Percentiles rank a stretch among this genome's conserved stretches.
Evolutionary conservation across 2,329 filamentous ascomycete species (phyloP).

Genomic region (Didymella segeticola): DNA sequence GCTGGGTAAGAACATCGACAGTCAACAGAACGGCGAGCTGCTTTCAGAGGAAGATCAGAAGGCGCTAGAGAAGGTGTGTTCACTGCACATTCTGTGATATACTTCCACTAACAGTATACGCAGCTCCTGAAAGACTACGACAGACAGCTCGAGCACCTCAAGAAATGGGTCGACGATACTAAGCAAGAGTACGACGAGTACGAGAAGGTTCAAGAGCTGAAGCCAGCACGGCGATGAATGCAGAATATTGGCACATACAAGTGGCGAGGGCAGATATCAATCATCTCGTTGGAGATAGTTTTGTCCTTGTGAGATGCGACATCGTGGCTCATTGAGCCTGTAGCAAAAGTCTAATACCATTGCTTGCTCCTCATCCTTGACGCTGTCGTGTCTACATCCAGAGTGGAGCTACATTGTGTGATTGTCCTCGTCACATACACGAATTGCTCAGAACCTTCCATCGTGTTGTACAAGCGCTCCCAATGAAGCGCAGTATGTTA

Average conservation of each 20-base stretch:
- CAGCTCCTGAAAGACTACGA: constrained; percentile 83
- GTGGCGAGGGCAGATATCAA: constrained; percentile 18
- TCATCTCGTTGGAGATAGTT: constrained; percentile 24
- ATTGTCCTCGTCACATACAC: background rate
- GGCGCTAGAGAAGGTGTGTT: constrained; percentile 74
- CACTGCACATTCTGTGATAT: background rate
- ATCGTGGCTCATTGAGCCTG: background rate
- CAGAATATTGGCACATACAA: constrained; percentile 19
- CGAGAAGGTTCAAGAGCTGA: constrained; percentile 48
- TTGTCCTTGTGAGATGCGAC: constrained; percentile 26
- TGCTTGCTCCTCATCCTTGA: background rate
- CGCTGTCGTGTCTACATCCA: background rate
- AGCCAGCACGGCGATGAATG: constrained; percentile 33
- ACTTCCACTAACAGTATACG: background rate
- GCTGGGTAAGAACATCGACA: constrained; percentile 58
- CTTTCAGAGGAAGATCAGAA: constrained; percentile 74
- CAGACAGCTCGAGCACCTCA: constrained; percentile 76
- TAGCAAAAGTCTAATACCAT: constrained; percentile 11
- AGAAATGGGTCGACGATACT: constrained; percentile 67
- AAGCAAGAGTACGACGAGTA: constrained; percentile 66
- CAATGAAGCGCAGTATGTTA: constrained; percentile 10
- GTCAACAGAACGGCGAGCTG: constrained; percentile 55
- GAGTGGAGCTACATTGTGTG: background rate
- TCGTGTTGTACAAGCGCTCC: constrained; percentile 16
- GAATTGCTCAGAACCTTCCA: background rate